Conservation (phyloP, 164 flowering plant species). For the Chimonanthus praecox region DNA sequence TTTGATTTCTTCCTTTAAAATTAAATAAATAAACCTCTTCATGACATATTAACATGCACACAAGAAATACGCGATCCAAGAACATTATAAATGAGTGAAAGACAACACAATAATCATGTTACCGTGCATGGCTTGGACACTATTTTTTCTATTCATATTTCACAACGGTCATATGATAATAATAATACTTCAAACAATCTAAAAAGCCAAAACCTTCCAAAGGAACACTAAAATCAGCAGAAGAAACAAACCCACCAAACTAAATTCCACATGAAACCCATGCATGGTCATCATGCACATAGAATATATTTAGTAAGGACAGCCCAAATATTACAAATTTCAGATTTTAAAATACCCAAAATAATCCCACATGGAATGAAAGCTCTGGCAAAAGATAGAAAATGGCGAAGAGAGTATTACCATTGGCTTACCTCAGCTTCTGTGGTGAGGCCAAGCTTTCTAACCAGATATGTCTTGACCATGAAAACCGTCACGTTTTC, state of each 20-base stretch:
- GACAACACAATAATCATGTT: background rate
- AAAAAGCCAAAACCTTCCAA: background rate
- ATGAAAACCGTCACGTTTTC: conserved; percentile 30
- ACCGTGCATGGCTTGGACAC: background rate
- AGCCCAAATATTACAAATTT: background rate
- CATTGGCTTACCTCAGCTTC: conserved; percentile 27
- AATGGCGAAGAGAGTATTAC: background rate
- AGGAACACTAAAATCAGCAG: background rate
- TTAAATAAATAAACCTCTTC: background rate
- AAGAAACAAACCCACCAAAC: background rate
- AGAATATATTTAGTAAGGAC: background rate
- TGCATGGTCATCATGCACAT: background rate
- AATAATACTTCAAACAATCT: background rate
- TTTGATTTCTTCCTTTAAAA: too few species aligned
- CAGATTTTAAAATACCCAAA: background rate
- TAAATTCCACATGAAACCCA: background rate
- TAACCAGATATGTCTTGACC: conserved; percentile 34
- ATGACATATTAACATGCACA: background rate
- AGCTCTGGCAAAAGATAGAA: too few species aligned
- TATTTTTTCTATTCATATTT: too few species aligned
- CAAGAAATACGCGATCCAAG: background rate
- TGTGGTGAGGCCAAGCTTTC: conserved; percentile 33
- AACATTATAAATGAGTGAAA: background rate
- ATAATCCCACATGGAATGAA: background rate
- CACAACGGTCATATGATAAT: background rate